phyloP scores from a whole-genome alignment of 2,329 filamentous ascomycete genomes.

The Claviceps cyperi region DNA sequence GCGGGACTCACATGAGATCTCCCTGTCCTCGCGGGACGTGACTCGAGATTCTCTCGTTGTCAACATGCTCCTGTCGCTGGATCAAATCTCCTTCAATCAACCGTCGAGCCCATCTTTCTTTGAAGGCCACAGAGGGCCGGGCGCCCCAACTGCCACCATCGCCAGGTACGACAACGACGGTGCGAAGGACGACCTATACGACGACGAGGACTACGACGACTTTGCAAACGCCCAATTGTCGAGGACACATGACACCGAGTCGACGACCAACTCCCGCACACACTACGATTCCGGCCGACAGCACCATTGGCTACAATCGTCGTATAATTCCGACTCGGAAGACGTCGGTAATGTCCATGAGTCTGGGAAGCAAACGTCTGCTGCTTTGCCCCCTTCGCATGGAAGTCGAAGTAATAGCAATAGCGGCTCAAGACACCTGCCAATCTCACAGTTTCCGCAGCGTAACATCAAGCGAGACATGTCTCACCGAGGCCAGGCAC shows the following conservation, averaged over 20 bases:
- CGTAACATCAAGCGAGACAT: slow-evolving; percentile 48
- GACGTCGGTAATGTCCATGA: slow-evolving; percentile 40
- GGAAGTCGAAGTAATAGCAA: slow-evolving; percentile 70
- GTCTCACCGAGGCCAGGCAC: slow-evolving; percentile 20
- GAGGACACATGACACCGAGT: slow-evolving; percentile 8
- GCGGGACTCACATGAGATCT: slow-evolving; percentile 72
- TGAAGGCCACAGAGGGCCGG: slow-evolving; percentile 4
- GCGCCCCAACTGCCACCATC: slow-evolving; percentile 12
- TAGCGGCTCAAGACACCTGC: slow-evolving; percentile 63
- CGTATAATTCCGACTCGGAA: slow-evolving; percentile 47
- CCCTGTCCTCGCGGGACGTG: slow-evolving; percentile 59
- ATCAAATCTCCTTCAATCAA: slow-evolving; percentile 55
- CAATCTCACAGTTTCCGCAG: slow-evolving; percentile 36
- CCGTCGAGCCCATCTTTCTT: slow-evolving; percentile 9
- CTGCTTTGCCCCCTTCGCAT: slow-evolving; percentile 22
- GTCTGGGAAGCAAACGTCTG: neutral
- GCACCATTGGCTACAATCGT: slow-evolving; percentile 24
- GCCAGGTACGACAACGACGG: neutral
- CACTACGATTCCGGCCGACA: neutral
- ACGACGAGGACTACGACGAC: neutral
- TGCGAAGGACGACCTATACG: slow-evolving; percentile 1
- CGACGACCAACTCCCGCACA: neutral
- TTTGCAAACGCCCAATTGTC: slow-evolving; percentile 4
- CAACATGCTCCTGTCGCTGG: slow-evolving; percentile 88
- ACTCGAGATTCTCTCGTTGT: slow-evolving; percentile 85